Evolutionary conservation across 345 rosid species (phyloP).

Genomic region (Cardamine occulta): DNA sequence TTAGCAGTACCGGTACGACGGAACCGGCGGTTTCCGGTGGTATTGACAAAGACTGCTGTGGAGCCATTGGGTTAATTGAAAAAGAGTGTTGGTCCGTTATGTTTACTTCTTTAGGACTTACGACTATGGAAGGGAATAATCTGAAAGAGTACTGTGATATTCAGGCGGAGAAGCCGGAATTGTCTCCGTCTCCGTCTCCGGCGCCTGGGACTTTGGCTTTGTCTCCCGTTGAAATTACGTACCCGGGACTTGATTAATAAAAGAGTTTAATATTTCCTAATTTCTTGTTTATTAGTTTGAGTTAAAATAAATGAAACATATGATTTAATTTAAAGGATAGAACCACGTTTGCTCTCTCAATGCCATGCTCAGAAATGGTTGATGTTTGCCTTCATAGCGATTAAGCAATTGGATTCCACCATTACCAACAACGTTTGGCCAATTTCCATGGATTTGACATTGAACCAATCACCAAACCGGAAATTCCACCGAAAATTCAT

Average conservation of each 20-base stretch:
- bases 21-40: constrained; percentile 16
- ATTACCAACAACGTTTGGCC: neutral
- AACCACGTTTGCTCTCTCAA: neutral
- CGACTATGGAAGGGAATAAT: constrained; percentile 59
- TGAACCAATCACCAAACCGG: constrained; percentile 7
- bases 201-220: constrained; percentile 24
- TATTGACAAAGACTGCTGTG: constrained; percentile 66
- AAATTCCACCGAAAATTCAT: neutral
- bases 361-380: neutral
- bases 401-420: neutral
- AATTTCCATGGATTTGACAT: constrained; percentile 5
- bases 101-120: constrained; percentile 74
- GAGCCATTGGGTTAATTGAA: constrained; percentile 58
- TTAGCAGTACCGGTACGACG: constrained; percentile 48
- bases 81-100: constrained; percentile 78
- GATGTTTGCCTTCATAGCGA: neutral
- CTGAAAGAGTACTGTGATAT: constrained; percentile 68
- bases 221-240: constrained; percentile 19
- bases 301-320: neutral
- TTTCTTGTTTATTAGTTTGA: neutral
- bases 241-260: constrained; percentile 12
- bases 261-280: neutral
- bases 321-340: neutral
- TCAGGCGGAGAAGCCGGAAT: constrained; percentile 11
- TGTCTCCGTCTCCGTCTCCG: constrained; percentile 32